Base-by-base conservation (phyloP, 257 asterid species). In the Jacaranda copaia region DNA sequence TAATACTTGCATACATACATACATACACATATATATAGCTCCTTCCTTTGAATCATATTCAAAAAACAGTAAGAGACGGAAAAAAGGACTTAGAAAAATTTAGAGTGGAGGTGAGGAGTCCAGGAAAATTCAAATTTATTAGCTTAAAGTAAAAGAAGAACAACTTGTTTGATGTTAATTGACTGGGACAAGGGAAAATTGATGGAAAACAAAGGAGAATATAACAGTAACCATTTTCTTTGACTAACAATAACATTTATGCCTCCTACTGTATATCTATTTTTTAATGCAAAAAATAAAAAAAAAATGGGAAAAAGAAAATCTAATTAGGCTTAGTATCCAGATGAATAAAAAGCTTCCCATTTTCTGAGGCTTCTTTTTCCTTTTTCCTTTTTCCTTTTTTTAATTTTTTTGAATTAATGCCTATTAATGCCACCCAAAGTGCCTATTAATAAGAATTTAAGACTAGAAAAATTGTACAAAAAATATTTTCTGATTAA, bases 1-100 rank as follows among this genome's bases (percentile, higher is more conserved):
- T 1, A 25, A 25, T 2, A 2, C 32, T 0, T 2, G 2, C 32
- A 25, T 2, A 25, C 32, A 25, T 2, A 25, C 32, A 25, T 2
- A 25, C 32, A 25, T 2, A 25, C 32, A 25, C 32, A 25, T 25
- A 11, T 4, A 8, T 1, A 20, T 3, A 36, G 68, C 68, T 14
- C 3, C 48, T 62, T 38, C n/a, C 40, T 71, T n/a, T 35, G 55
- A 38, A 39, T 16, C 36, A 70, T 18, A 71, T 38, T 71, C 52
- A 36, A 55, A 51, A 53, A 70, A 9, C 32, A 36, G 45, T 2
- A 14, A 62, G 19, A 9, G 18, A 38, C n/a, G 16, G 38, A 35
- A 53, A 38, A 36, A 6, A 62, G 42, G 20, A 51, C 4, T 25
- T 32, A 1, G 9, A 10, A n/a, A 36, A 52, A 0, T 5, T 19